These are phyloP conservation scores for Prunus mongolica DNA, from an alignment of 306 rosid species.

Conservation along the genomic window DNA sequence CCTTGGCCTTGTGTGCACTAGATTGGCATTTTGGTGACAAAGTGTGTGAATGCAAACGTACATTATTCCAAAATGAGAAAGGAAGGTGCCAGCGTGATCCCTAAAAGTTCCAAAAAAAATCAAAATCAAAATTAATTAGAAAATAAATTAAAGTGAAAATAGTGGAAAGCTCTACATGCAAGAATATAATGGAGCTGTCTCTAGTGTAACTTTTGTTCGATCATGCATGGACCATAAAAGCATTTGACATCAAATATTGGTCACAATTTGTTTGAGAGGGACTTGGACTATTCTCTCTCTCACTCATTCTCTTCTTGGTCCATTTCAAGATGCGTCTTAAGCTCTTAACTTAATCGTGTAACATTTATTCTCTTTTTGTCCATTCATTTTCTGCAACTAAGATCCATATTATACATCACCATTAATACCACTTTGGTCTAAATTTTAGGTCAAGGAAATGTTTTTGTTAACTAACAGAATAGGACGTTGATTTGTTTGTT, in stretches of 20 bases:
- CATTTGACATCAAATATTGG: neutral
- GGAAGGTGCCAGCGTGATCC: slow-evolving; percentile 1
- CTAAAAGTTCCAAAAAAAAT: neutral
- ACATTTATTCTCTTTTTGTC: neutral
- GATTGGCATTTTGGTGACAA: slow-evolving; percentile 3
- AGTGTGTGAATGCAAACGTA: neutral
- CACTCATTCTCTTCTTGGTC: neutral
- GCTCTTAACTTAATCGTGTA: neutral
- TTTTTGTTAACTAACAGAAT: neutral
- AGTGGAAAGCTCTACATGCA: neutral
- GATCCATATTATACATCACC: neutral
- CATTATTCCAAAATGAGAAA: slow-evolving; percentile 7
- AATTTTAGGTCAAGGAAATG: neutral
- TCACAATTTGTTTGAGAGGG: neutral
- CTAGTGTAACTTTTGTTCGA: neutral
- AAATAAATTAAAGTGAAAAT: neutral
- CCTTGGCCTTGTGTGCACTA: neutral
- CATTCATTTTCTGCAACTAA: neutral
- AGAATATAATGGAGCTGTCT: neutral
- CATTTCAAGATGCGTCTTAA: neutral
- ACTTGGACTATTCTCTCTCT: neutral
- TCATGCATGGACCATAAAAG: neutral
- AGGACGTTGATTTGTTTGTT: neutral
- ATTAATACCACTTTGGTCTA: neutral
- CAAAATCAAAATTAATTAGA: neutral